A percentile compares a stretch with the other conserved stretches of the same genome.
Evolutionary conservation across 192 early-diverging fungal species (phyloP).

Genomic region (Podila verticillata): DNA sequence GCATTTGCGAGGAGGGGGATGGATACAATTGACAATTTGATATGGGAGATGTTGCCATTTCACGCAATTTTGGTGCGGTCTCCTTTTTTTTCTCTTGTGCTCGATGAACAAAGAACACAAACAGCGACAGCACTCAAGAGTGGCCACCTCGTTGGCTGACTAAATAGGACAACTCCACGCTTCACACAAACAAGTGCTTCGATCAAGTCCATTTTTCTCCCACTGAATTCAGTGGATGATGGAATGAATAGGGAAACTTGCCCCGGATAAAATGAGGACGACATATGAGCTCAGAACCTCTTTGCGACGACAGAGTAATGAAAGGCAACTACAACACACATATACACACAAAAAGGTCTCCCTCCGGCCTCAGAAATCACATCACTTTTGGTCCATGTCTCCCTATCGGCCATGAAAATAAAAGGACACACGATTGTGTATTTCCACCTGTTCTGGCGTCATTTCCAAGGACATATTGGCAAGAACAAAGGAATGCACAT

Average conservation of each 20-base stretch:
- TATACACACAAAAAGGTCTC: too few relatives aligned
- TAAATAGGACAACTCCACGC: not conserved
- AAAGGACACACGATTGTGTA: not conserved
- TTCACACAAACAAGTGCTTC: too few relatives aligned
- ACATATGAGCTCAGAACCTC: too few relatives aligned
- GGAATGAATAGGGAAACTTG: too few relatives aligned
- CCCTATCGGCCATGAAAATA: not conserved
- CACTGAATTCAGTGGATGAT: too few relatives aligned
- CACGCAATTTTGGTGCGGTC: constrained; percentile 23
- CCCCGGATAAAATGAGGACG: too few relatives aligned
- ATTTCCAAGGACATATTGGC: not conserved
- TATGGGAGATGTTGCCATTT: constrained; percentile 33
- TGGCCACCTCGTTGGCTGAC: not conserved
- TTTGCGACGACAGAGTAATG: not conserved
- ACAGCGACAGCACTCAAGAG: too few relatives aligned
- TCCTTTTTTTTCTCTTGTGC: not conserved
- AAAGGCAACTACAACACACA: not conserved
- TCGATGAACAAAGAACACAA: not conserved
- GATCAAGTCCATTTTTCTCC: too few relatives aligned
- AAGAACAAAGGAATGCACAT: not conserved
- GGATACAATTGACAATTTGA: constrained; percentile 26
- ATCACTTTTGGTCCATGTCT: constrained; percentile 2
- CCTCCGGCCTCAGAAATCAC: not conserved
- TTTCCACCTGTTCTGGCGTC: constrained; percentile 4
- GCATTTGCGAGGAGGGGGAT: not conserved